Evolutionary conservation across 257 asterid species (phyloP).

Genomic region (Cruciata laevipes): DNA sequence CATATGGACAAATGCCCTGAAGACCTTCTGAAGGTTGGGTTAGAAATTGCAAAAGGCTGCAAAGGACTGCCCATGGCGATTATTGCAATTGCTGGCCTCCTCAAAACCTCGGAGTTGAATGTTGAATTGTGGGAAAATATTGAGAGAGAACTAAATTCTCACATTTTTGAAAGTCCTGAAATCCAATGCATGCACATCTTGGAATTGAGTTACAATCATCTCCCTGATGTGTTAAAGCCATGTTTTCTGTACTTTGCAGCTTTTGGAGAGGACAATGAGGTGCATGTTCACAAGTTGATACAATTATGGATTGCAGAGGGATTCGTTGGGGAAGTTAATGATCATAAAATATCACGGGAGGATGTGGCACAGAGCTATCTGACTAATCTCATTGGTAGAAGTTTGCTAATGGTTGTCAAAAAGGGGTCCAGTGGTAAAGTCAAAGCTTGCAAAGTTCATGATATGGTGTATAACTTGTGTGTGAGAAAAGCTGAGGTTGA

Average conservation of each 20-base stretch:
- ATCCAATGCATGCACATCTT: not conserved
- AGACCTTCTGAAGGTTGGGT: not conserved
- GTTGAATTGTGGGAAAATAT: not conserved
- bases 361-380: constrained; percentile 9
- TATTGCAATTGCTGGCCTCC: constrained; percentile 14
- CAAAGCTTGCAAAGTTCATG: constrained; percentile 5
- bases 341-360: not conserved
- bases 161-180: not conserved
- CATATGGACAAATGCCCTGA: constrained; percentile 1
- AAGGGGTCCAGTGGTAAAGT: constrained; percentile 4
- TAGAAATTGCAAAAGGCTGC: constrained; percentile 2
- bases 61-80: constrained; percentile 13
- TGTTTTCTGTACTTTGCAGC: constrained; percentile 17
- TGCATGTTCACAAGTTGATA: not conserved
- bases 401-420: constrained; percentile 4
- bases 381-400: constrained; percentile 14
- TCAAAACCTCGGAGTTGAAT: not conserved
- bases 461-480: not conserved
- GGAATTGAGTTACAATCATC: constrained; percentile 13
- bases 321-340: not conserved
- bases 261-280: constrained; percentile 2
- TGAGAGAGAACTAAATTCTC: not conserved
- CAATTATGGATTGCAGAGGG: constrained; percentile 15
- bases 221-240: constrained; percentile 9
- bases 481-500: not conserved